Evolutionary conservation across 2,329 filamentous ascomycete genomes (phyloP).

Genomic region (Sporothrix inflata): DNA sequence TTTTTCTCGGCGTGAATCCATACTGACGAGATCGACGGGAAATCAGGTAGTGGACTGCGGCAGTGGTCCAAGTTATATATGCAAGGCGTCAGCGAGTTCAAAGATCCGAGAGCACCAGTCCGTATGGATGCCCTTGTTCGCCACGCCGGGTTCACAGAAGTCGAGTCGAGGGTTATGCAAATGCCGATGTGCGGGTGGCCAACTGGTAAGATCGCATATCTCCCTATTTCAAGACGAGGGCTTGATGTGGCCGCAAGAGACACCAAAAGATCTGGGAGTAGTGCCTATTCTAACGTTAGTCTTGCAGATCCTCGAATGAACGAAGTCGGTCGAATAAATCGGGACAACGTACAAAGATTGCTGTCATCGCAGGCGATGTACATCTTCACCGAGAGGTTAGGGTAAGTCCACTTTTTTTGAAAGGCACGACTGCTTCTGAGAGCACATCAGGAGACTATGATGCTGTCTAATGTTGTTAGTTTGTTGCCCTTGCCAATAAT

Average conservation of each 20-base stretch:
- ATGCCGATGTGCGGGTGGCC: constrained; percentile 73
- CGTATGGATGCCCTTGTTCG: constrained; percentile 62
- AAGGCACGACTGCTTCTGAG: too few species aligned
- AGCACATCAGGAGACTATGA: background rate
- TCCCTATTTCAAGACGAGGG: background rate
- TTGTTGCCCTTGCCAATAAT: constrained; percentile 18
- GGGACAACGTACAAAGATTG: constrained; percentile 57
- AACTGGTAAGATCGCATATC: constrained; percentile 54
- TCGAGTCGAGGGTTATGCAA: constrained; percentile 67
- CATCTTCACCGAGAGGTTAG: constrained; percentile 56
- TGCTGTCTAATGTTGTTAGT: background rate
- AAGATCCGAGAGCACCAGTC: constrained; percentile 67
- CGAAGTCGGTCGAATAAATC: constrained; percentile 58
- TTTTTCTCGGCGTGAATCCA: background rate
- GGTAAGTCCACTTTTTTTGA: constrained; percentile 43
- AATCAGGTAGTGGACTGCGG: constrained; percentile 63
- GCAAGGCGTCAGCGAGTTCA: constrained; percentile 62
- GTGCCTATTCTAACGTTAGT: background rate
- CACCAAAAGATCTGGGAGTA: background rate
- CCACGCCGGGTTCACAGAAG: constrained; percentile 67
- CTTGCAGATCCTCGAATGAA: constrained; percentile 53
- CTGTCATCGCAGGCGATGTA: constrained; percentile 60
- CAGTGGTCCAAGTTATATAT: constrained; percentile 70
- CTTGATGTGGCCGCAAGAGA: too few species aligned
- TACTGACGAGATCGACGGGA: constrained; percentile 24